Evolutionary conservation across 345 rosid genomes (phyloP).

Genomic region (Aurinia saxatilis): DNA sequence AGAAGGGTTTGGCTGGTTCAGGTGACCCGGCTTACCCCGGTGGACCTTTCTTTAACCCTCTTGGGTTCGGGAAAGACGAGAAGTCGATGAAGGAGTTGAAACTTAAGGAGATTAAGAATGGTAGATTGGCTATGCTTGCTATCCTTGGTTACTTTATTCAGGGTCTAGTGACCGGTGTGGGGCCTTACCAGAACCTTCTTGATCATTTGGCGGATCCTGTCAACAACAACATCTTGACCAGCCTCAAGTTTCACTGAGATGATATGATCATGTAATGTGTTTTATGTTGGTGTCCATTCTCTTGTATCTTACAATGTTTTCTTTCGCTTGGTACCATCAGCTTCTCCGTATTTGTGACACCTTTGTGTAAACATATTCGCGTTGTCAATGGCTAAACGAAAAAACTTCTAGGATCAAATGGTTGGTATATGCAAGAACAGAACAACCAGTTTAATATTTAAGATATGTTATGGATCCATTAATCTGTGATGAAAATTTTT

Average conservation of each 20-base stretch:
- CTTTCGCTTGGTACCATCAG: conserved; percentile 12
- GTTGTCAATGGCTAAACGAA: conserved; percentile 17
- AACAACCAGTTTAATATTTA: not conserved
- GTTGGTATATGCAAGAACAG: not conserved
- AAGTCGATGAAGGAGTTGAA: conserved; percentile 82
- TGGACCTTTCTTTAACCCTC: conserved; percentile 92
- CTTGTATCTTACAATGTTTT: conserved; percentile 1
- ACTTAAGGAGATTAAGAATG: conserved; percentile 94
- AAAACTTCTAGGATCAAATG: conserved; percentile 14
- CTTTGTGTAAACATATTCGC: conserved; percentile 44
- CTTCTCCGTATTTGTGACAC: conserved; percentile 27
- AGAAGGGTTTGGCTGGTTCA: conserved; percentile 77
- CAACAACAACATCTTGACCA: conserved; percentile 91
- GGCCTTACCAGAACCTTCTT: conserved; percentile 92
- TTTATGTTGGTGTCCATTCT: conserved; percentile 2
- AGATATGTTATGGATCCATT: too few relatives aligned
- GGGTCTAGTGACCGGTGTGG: conserved; percentile 79
- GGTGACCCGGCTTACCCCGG: conserved; percentile 91
- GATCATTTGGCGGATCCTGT: conserved; percentile 93
- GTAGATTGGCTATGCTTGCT: conserved; percentile 89
- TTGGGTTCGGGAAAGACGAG: conserved; percentile 86
- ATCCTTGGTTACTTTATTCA: conserved; percentile 74
- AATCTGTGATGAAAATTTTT: too few relatives aligned
- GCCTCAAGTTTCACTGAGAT: conserved; percentile 82
- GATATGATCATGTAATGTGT: not conserved